Conservation (phyloP, 2,329 filamentous ascomycete genomes). For the Pseudodiploospora longispora region DNA sequence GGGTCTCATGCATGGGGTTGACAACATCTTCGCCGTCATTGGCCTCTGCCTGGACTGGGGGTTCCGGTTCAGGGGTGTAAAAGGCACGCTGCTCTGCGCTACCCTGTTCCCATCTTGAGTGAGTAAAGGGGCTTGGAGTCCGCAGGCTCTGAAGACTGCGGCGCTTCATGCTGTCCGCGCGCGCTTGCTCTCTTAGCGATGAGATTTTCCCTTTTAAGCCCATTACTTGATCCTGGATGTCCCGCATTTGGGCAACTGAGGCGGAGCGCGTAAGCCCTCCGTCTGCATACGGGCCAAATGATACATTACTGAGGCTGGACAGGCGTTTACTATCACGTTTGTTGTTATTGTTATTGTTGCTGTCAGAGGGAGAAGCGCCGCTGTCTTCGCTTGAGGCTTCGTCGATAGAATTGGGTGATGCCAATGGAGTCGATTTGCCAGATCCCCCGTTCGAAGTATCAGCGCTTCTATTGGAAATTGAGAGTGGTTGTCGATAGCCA, state of each 20-base stretch:
- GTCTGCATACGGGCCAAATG: slow-evolving; percentile 33
- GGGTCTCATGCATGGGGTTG: too few relatives aligned
- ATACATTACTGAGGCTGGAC: slow-evolving; percentile 36
- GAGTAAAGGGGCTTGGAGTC: slow-evolving; percentile 71
- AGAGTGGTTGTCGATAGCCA: slow-evolving; percentile 45
- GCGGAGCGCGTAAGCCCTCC: slow-evolving; percentile 54
- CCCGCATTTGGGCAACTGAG: slow-evolving; percentile 65
- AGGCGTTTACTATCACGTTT: slow-evolving; percentile 24
- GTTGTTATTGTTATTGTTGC: slow-evolving; percentile 11
- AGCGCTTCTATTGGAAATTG: slow-evolving; percentile 32
- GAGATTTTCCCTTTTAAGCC: slow-evolving; percentile 82
- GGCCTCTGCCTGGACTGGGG: not conserved
- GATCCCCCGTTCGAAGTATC: slow-evolving; percentile 30
- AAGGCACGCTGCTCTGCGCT: slow-evolving; percentile 16
- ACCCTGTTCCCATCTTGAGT: slow-evolving; percentile 39
- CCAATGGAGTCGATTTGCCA: too few relatives aligned
- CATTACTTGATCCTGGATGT: slow-evolving; percentile 75
- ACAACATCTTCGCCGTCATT: not conserved
- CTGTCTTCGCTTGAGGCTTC: slow-evolving; percentile 49
- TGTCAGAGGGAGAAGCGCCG: slow-evolving; percentile 15
- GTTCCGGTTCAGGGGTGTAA: slow-evolving; percentile 14
- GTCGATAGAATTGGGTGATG: slow-evolving; percentile 21
- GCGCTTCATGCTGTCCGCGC: slow-evolving; percentile 70
- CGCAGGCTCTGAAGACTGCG: slow-evolving; percentile 69
- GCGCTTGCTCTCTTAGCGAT: slow-evolving; percentile 66